Evolutionary conservation across 2,329 filamentous ascomycete species (phyloP).

Genomic region (Fusarium secorum): DNA sequence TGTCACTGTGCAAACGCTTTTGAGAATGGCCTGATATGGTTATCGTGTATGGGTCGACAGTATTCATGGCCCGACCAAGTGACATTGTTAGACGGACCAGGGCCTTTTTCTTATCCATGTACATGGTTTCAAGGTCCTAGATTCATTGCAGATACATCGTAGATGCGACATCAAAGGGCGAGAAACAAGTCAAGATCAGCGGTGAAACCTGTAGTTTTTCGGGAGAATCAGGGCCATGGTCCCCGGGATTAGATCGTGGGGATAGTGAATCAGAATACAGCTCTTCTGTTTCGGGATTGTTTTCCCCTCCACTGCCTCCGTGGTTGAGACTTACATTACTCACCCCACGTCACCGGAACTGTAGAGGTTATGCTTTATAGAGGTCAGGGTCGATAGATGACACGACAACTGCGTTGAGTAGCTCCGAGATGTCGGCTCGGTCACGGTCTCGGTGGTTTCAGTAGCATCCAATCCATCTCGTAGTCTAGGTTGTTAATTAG

Average conservation of each 20-base stretch:
- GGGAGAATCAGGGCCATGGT: constrained; percentile 36
- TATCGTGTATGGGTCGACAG: background rate
- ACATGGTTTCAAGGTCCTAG: background rate
- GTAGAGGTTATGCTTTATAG: background rate
- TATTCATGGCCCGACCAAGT: background rate
- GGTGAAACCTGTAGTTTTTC: constrained; percentile 34
- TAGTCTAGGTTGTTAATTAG: background rate
- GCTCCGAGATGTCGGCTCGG: constrained; percentile 30
- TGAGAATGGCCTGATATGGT: background rate
- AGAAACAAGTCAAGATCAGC: constrained; percentile 16
- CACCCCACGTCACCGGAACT: background rate
- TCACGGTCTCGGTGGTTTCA: constrained; percentile 31
- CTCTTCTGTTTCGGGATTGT: background rate
- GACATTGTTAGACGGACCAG: background rate
- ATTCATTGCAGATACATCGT: background rate
- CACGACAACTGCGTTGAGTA: constrained; percentile 17
- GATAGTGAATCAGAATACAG: background rate
- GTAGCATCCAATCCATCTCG: background rate
- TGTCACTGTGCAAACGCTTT: too few species aligned
- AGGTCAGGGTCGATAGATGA: constrained; percentile 4
- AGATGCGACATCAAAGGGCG: background rate
- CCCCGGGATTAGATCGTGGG: constrained; percentile 11
- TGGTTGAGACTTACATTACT: background rate
- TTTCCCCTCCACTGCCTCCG: background rate
- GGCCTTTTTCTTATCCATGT: background rate